A percentile compares a stretch with the other conserved stretches of the same genome.
These are phyloP conservation scores for Moesziomyces aphidis DNA, from an alignment of 1,284 basidiomycete species.

Conservation along the genomic window DNA sequence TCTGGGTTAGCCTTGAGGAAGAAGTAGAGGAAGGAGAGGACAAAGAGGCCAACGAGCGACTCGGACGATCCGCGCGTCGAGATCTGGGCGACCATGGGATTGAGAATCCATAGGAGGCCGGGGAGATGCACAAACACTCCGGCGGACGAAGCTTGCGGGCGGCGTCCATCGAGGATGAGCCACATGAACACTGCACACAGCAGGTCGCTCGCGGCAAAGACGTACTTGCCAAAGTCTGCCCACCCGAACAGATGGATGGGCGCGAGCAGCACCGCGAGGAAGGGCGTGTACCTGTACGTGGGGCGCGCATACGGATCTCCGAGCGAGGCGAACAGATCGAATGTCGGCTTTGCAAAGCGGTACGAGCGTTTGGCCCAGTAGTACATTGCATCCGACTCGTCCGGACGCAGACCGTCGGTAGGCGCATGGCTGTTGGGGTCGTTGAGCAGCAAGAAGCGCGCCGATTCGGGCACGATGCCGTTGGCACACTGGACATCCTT, in stretches of 20 bases:
- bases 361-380: constrained; percentile 36
- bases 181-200: constrained; percentile 83
- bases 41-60: constrained; percentile 82
- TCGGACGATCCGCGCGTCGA: constrained; percentile 96
- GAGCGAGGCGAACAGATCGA: constrained; percentile 51
- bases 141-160: constrained; percentile 26
- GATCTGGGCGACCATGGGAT: constrained; percentile 94
- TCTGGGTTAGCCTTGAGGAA: constrained; percentile 58
- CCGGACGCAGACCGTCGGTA: constrained; percentile 25
- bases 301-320: constrained; percentile 88
- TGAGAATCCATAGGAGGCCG: constrained; percentile 82
- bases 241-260: constrained; percentile 77
- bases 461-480: constrained; percentile 52
- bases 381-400: constrained; percentile 43
- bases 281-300: constrained; percentile 96
- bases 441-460: constrained; percentile 72
- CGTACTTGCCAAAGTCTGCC: constrained; percentile 77
- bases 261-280: constrained; percentile 83
- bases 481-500: constrained; percentile 53
- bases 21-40: constrained; percentile 76
- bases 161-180: constrained; percentile 71
- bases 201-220: constrained; percentile 89
- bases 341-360: constrained; percentile 44
- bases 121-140: constrained; percentile 57
- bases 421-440: constrained; percentile 42